These are phyloP conservation scores for Tylopilus rubrobrunneus DNA, from an alignment of 768 basidiomycete genomes.

Conservation along the genomic window DNA sequence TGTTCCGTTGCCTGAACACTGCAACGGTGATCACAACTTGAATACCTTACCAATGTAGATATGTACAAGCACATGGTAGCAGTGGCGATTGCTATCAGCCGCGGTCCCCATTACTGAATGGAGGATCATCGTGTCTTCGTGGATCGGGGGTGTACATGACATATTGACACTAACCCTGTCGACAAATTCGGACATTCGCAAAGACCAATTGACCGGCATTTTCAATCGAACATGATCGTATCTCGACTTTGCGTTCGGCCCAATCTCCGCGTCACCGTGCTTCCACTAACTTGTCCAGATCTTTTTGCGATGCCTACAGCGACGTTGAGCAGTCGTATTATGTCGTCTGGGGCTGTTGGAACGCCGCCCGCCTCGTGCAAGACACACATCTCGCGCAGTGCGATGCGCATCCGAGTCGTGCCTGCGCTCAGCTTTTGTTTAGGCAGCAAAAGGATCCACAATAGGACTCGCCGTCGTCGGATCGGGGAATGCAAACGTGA, in stretches of 20 bases:
- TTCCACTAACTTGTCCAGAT: conserved; percentile 68
- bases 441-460: conserved; percentile 80
- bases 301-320: conserved; percentile 69
- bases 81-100: too few species aligned
- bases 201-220: too few species aligned
- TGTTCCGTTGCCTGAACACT: too few species aligned
- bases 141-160: too few species aligned
- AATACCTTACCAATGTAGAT: too few species aligned
- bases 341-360: conserved; percentile 69
- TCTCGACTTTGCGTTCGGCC: conserved; percentile 60
- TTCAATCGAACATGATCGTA: conserved; percentile 19
- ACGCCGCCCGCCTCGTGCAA: conserved; percentile 91
- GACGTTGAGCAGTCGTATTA: conserved; percentile 66
- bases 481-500: conserved; percentile 81
- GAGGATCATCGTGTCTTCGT: too few species aligned
- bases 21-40: too few species aligned
- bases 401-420: conserved; percentile 65
- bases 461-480: conserved; percentile 39
- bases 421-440: conserved; percentile 74
- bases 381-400: conserved; percentile 87
- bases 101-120: too few species aligned
- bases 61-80: too few species aligned
- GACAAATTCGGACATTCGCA: too few species aligned
- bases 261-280: conserved; percentile 65
- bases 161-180: too few species aligned